phyloP scores from a whole-genome alignment of 1,284 basidiomycete species.

The Cryptococcus maquisensis region DNA sequence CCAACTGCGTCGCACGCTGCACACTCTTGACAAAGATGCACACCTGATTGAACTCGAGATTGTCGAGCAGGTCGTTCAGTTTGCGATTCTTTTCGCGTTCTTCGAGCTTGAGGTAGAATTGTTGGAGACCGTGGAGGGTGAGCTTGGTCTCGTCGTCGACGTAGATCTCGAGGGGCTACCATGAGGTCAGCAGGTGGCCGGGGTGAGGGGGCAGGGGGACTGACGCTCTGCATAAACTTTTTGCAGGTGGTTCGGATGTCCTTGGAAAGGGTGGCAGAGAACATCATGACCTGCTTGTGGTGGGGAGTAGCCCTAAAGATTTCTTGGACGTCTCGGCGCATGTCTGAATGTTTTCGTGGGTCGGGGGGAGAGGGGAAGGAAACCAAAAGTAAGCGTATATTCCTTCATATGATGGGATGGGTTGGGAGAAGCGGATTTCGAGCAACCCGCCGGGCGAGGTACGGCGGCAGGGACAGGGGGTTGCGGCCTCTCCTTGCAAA shows the following conservation, averaged over 20 bases:
- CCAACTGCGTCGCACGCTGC: slow-evolving; percentile 90
- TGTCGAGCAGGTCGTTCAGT: slow-evolving; percentile 92
- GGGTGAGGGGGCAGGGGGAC: slow-evolving; percentile 41
- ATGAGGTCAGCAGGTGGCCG: neutral
- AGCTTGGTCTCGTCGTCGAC: slow-evolving; percentile 99
- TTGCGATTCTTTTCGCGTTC: slow-evolving; percentile 97
- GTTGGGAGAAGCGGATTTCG: neutral
- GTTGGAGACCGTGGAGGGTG: slow-evolving; percentile 96
- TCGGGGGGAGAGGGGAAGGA: slow-evolving; percentile 2
- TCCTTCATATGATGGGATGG: neutral
- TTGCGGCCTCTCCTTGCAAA: slow-evolving; percentile 6
- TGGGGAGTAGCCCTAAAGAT: slow-evolving; percentile 99
- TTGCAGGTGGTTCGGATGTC: slow-evolving; percentile 97
- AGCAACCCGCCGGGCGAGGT: neutral
- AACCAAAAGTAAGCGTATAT: slow-evolving; percentile 19
- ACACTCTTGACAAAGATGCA: slow-evolving; percentile 99
- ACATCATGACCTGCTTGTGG: slow-evolving; percentile 99
- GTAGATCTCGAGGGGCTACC: slow-evolving; percentile 98
- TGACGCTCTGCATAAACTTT: slow-evolving; percentile 99
- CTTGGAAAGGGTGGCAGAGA: slow-evolving; percentile 96
- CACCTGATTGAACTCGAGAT: slow-evolving; percentile 98
- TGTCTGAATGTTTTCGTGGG: slow-evolving; percentile 61
- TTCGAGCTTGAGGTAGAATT: slow-evolving; percentile 96
- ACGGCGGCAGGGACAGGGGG: neutral
- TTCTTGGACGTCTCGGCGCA: slow-evolving; percentile 99